These are phyloP conservation scores for Plasmodium sp. DNA, from an alignment of 169 alveolate species.

Conservation along the genomic window DNA sequence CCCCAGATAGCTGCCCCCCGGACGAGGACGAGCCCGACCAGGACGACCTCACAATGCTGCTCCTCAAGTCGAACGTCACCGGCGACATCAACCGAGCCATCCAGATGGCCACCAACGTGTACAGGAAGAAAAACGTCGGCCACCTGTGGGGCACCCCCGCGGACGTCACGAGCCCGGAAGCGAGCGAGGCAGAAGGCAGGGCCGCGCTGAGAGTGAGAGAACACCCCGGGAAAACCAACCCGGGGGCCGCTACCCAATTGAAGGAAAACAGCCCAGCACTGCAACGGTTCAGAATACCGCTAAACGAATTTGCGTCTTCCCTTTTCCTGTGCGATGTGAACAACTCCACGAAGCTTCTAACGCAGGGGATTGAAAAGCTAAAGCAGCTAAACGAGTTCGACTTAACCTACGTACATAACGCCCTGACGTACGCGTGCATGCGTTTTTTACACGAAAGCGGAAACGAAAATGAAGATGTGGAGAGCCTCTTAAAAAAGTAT, in stretches of 20 bases:
- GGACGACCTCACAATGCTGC: conserved; percentile 40
- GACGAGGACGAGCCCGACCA: not conserved
- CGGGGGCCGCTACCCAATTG: not conserved
- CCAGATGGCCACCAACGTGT: conserved; percentile 32
- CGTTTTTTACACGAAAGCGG: conserved; percentile 61
- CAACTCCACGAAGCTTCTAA: conserved; percentile 37
- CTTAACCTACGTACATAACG: conserved; percentile 60
- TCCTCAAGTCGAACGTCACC: conserved; percentile 19
- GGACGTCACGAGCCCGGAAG: not conserved
- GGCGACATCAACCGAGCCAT: conserved; percentile 57
- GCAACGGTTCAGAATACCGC: conserved; percentile 53
- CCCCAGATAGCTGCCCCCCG: not conserved
- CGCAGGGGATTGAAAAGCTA: conserved; percentile 37
- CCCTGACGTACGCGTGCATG: conserved; percentile 27
- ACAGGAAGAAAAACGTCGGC: conserved; percentile 31
- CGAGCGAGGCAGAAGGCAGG: not conserved
- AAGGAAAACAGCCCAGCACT: conserved; percentile 7
- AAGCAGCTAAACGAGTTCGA: conserved; percentile 54
- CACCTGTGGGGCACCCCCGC: conserved; percentile 34
- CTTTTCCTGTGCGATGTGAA: conserved; percentile 68
- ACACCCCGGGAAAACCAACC: not conserved
- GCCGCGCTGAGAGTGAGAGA: not conserved
- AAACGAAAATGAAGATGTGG: conserved; percentile 72
- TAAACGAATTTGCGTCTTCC: conserved; percentile 56
- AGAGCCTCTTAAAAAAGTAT: conserved; percentile 31